These are phyloP conservation scores for Syncephalastrum racemosum DNA, from an alignment of 371 early-diverging fungal genomes.

Conservation along the genomic window DNA sequence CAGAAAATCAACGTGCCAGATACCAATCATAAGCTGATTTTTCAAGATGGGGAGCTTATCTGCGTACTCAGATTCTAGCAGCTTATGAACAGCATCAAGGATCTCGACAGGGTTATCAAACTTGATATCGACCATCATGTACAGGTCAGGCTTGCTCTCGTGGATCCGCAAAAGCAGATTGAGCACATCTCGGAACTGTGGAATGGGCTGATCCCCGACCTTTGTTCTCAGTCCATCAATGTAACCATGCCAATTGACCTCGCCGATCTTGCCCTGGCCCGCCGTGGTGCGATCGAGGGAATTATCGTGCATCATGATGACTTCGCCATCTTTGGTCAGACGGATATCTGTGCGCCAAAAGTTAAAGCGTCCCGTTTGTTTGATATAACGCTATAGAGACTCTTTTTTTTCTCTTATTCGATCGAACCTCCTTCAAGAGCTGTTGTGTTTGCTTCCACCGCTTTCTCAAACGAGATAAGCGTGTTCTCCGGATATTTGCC, in stretches of 20 bases:
- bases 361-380: conserved; percentile 5
- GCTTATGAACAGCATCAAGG: conserved; percentile 31
- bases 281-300: conserved; percentile 59
- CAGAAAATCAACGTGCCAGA: conserved; percentile 65
- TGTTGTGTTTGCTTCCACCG: conserved; percentile 55
- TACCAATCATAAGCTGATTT: conserved; percentile 56
- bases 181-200: conserved; percentile 59
- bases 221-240: conserved; percentile 58
- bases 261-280: conserved; percentile 51
- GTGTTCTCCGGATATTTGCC: conserved; percentile 69
- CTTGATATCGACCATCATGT: conserved; percentile 68
- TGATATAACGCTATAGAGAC: background rate
- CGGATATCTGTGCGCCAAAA: conserved; percentile 48
- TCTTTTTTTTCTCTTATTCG: conserved; percentile 6
- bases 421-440: conserved; percentile 62
- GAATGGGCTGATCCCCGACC: conserved; percentile 44
- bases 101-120: conserved; percentile 52
- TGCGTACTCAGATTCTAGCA: conserved; percentile 29
- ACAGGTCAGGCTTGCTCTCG: conserved; percentile 41
- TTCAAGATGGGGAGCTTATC: conserved; percentile 22
- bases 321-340: conserved; percentile 58
- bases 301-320: conserved; percentile 67
- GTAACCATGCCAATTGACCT: conserved; percentile 56
- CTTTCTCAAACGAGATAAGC: conserved; percentile 54
- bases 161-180: conserved; percentile 49